Base-by-base conservation (phyloP, 305 asterid species). In the Solanum hybrid region DNA sequence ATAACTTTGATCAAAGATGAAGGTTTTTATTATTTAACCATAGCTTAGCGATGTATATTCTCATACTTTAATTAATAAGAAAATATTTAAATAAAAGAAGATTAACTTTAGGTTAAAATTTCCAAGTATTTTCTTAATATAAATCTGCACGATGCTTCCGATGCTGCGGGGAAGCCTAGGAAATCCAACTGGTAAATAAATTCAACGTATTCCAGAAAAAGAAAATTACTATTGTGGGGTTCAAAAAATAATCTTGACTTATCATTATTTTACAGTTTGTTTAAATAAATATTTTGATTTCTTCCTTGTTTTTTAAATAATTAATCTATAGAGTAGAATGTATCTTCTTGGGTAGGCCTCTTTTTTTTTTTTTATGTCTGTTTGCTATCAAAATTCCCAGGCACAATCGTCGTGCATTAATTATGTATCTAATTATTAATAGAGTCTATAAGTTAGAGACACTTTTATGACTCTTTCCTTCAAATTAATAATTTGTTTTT, bases 131-230 rank as follows among this genome's bases (percentile, higher is more conserved):
- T 15, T 42, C 24, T 80, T 40, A 80, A 7, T 80, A 32, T 86
- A 32, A 86, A 24, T 40, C 35, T 87, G 89, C 26, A 36, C 71
- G 40, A 31, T 78, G 88, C 40, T 90, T 91, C 89, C 90, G 85
- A 31, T 71, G 85, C 40, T 90, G 92, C 89, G 89, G 85, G 91
- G 88, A 86, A 91, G 86, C 92, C 90, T 90, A 89, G 78, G 87
- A 82, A 34, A 31, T 64, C 31, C 87, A 82, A 22, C 32, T n/a
- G 8, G 31, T 26, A n/a, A 38, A 66, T 60, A 90, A 85, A 69
- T 84, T 71, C 81, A 76, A 64, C 76, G 72, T 88, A 66, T 82
- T 35, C 82, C 79, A 51, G 78, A 73, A 90, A 60, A 34, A 31
- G 8, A 31, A 75, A 76, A 66, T 34, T 27, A 19, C 19, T 8